Conservation (phyloP, 2,329 filamentous ascomycete species). For the Capronia coronata region DNA sequence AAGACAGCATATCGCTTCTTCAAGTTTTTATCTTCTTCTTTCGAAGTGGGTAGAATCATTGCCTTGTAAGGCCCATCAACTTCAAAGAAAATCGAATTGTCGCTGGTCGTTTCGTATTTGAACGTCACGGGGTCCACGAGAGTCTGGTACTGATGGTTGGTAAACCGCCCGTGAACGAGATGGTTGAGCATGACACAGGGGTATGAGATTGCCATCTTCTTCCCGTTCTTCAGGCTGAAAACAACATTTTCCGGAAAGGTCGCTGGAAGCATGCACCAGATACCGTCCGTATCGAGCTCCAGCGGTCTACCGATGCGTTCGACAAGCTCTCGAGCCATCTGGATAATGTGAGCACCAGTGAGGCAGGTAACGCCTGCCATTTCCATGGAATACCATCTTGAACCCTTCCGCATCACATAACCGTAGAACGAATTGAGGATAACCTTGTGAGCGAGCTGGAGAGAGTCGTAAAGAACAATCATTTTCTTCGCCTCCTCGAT, state of each 20-base stretch:
- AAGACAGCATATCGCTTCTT: slow-evolving; percentile 99
- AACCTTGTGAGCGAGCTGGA: slow-evolving; percentile 96
- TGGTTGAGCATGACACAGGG: slow-evolving; percentile 99
- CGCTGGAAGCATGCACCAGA: slow-evolving; percentile 97
- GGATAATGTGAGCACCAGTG: slow-evolving; percentile 93
- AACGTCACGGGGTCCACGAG: slow-evolving; percentile 71
- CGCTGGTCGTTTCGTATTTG: slow-evolving; percentile 93
- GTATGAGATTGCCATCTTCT: slow-evolving; percentile 94
- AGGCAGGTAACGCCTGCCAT: slow-evolving; percentile 98
- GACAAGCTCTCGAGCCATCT: slow-evolving; percentile 87
- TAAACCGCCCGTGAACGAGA: slow-evolving; percentile 87
- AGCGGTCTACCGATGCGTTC: slow-evolving; percentile 87
- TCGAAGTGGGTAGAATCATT: slow-evolving; percentile 95
- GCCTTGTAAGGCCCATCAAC: slow-evolving; percentile 96
- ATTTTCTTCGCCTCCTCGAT: slow-evolving; percentile 97
- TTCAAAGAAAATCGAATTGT: slow-evolving; percentile 99
- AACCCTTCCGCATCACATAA: slow-evolving; percentile 98
- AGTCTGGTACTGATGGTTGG: slow-evolving; percentile 95
- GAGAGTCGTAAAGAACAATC: slow-evolving; percentile 90
- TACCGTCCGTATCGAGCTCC: slow-evolving; percentile 95
- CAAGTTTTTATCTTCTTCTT: slow-evolving; percentile 98
- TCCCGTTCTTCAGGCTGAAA: slow-evolving; percentile 91
- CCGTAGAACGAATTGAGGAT: slow-evolving; percentile 99
- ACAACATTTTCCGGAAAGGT: slow-evolving; percentile 94
- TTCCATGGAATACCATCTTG: slow-evolving; percentile 97